Evolutionary conservation across 78 protist species (phyloP), one percentile per base, ranked within the genome.

Genomic region (Dictyostelium brefeldianum): DNA sequence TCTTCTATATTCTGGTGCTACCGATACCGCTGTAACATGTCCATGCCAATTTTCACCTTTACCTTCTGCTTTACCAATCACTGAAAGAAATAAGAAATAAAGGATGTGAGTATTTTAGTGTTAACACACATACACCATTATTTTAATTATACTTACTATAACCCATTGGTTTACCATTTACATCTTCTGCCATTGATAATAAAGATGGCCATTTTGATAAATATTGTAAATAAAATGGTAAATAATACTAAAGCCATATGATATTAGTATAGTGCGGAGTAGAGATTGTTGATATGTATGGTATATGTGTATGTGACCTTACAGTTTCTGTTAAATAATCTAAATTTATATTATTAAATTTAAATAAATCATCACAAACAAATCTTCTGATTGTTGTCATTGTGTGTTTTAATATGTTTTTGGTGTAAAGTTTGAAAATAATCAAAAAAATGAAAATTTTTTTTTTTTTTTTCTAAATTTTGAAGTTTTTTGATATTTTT

Each of bases 1-100:
- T 46, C 98, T 83, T 47, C 99, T 93, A 84, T 78, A 96, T 54
- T 91, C 98, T n/a, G 99, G 99, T 10, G 99, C 97, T 4, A 99
- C 99, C 0, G 99, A 98, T 20, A 99, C 91, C 0, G 99, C 99
- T 14, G 99, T 97, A 17, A 99, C 99, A 81, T 99, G 99, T 0
- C 99, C 99, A 83, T 98, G 99, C 99, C 99, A 95, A n/a, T 90
- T 80, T 56, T 87, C 91, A 14, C 81, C 96, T 31, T 43, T 51
- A 31, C 98, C 98, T 69, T 98, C 99, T 29, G 93, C 99, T 92
- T 96, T 97, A 5, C 98, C 98, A 89, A 97, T 82, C 36, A 98
- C 96, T 90, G 29, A 20, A 57, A 22, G 17, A 15, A n/a, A 10
- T 7, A 2, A 18, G 17, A 41, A 18, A 36, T 57, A 85, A 27